Evolutionary conservation across 495 filamentous ascomycete genomes (phyloP).

Genomic region (Penicillium paradoxum): DNA sequence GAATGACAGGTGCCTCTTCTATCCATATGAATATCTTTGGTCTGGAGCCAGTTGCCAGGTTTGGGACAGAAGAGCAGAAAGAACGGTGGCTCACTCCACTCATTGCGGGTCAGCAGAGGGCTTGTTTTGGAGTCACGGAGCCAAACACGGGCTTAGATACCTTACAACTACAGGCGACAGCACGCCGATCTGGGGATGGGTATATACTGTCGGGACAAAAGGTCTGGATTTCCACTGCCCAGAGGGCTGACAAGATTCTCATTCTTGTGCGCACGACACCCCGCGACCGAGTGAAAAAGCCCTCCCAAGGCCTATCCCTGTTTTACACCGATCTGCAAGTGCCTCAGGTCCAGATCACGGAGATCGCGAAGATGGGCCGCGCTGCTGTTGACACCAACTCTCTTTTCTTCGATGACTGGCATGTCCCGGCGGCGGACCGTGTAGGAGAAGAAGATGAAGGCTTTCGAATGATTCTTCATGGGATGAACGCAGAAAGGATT

Average conservation of each 20-base stretch:
- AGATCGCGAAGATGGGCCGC: conserved; percentile 63
- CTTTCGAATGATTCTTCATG: conserved; percentile 70
- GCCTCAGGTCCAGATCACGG: conserved; percentile 14
- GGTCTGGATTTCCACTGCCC: conserved; percentile 76
- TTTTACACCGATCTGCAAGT: conserved; percentile 71
- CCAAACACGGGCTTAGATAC: conserved; percentile 70
- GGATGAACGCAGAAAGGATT: conserved; percentile 77
- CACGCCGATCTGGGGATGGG: conserved; percentile 36
- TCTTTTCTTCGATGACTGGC: conserved; percentile 72
- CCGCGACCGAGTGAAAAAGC: conserved; percentile 55
- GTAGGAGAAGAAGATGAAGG: conserved; percentile 66
- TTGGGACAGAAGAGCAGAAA: conserved; percentile 56
- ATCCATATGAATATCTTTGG: conserved; percentile 75
- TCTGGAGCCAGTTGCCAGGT: conserved; percentile 66
- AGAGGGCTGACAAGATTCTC: conserved; percentile 69
- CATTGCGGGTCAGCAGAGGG: conserved; percentile 51
- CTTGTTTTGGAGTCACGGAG: conserved; percentile 65
- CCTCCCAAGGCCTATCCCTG: conserved; percentile 63
- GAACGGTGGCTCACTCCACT: conserved; percentile 56
- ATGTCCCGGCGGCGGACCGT: conserved; percentile 50
- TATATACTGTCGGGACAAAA: conserved; percentile 69
- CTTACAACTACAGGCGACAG: conserved; percentile 56
- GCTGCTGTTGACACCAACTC: conserved; percentile 72
- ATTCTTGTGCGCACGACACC: conserved; percentile 69
- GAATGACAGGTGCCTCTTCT: conserved; percentile 68